Base-by-base conservation (phyloP, 2,329 filamentous ascomycete species). In the Microsporum ferrugineum region DNA sequence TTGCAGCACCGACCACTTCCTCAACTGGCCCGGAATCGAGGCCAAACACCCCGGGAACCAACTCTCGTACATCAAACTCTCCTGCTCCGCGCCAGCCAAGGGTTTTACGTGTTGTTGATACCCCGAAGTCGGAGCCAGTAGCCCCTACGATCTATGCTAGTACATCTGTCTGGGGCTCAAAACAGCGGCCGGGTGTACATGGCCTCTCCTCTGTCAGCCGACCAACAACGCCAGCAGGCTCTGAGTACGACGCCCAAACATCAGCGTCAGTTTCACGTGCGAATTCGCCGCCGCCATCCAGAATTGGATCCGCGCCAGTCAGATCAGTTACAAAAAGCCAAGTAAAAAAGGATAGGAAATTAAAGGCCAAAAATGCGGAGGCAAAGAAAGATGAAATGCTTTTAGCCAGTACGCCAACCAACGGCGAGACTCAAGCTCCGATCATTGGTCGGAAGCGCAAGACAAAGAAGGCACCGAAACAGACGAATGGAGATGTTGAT, bases 371-470 rank as follows among this genome's bases (percentile, higher is more conserved):
- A 65, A 73, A 78, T 45, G 72, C 71, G 0, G 76, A 78, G 61
- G 70, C 71, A 10, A 72, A 77, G 69, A 76, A 76, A 57, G 70
- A 74, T 4, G 77, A 78, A 58, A 67, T 71, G 61, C 61, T 63
- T 7, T 61, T 65, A n/a, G 63, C 61, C 14, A 69, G 70, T 6
- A 36, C 68, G 3, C 61, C 69, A 2, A 68, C 72, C 6, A 80
- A 84, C 64, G 82, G 84, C 64, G 71, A 76, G 31, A 76, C 81
- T 3, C 80, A 83, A 65, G 84, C 82, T 51, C 84, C 84, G 0
- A 85, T 87, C 49, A 72, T 85, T 61, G 82, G 82, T 27, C 76
- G 84, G 47, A 85, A 86, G 72, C 84, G 84, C 68, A 86, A 80
- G 65, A 76, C 77, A 29, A 80, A 78, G 70, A 79, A 79, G 64